Evolutionary conservation across 2,329 filamentous ascomycete genomes (phyloP).

Genomic region (Phoma sp.): DNA sequence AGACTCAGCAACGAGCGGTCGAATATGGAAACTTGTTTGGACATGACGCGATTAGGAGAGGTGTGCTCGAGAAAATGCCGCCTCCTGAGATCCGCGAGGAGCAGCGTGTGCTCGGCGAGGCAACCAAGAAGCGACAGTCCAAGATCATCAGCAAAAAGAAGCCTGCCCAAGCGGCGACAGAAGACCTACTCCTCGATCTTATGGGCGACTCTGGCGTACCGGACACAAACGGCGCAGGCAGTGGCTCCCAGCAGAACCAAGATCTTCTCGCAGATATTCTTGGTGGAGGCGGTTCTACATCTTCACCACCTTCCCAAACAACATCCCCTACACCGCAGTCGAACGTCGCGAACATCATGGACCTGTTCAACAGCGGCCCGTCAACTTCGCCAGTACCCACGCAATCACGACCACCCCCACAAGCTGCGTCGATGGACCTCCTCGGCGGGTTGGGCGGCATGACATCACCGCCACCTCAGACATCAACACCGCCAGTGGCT

Average conservation of each 20-base stretch:
- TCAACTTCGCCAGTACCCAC: conserved; percentile 48
- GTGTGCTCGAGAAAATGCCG: conserved; percentile 97
- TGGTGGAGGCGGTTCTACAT: conserved; percentile 67
- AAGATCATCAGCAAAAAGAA: conserved; percentile 69
- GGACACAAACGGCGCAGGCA: conserved; percentile 62
- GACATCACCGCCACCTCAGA: conserved; percentile 58
- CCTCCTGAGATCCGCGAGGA: conserved; percentile 96
- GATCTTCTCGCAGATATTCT: conserved; percentile 93
- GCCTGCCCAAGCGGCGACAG: conserved; percentile 82
- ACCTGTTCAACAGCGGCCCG: conserved; percentile 72
- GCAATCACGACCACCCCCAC: conserved; percentile 50
- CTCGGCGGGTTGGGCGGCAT: conserved; percentile 55
- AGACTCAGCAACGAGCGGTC: conserved; percentile 94
- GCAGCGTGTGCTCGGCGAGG: conserved; percentile 86
- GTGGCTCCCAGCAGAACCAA: conserved; percentile 72
- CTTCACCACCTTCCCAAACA: conserved; percentile 55
- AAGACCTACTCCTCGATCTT: conserved; percentile 89
- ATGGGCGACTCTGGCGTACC: conserved; percentile 80
- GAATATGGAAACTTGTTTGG: conserved; percentile 96
- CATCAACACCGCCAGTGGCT: conserved; percentile 45
- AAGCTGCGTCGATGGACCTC: conserved; percentile 50
- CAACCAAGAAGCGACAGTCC: conserved; percentile 61
- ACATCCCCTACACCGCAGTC: conserved; percentile 46
- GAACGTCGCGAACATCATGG: conserved; percentile 77
- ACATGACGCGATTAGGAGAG: conserved; percentile 83